Conservation (phyloP, 805 yeast species). For the Saturnispora zaruensis region DNA sequence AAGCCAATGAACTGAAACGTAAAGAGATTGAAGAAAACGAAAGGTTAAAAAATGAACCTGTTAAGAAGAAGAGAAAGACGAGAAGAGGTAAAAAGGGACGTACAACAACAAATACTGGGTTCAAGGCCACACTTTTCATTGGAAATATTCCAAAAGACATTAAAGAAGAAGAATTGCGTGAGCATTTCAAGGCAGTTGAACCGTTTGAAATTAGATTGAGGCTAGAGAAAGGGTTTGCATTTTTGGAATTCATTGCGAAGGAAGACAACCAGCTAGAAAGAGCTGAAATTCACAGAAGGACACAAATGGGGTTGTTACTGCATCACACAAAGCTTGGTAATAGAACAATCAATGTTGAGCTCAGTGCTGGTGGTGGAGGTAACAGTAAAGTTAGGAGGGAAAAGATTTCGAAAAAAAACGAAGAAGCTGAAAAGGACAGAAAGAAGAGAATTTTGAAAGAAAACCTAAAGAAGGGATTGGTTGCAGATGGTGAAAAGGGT, state of each 20-base stretch:
- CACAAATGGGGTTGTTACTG: slow-evolving; percentile 77
- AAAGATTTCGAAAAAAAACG: slow-evolving; percentile 75
- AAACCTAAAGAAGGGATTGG: slow-evolving; percentile 30
- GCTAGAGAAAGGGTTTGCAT: slow-evolving; percentile 83
- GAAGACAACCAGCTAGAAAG: slow-evolving; percentile 21
- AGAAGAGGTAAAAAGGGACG: slow-evolving; percentile 67
- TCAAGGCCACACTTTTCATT: slow-evolving; percentile 74
- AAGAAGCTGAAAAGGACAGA: slow-evolving; percentile 63
- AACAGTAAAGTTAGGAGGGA: slow-evolving; percentile 59
- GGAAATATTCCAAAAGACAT: slow-evolving; percentile 81
- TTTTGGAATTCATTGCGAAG: slow-evolving; percentile 61
- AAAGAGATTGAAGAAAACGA: slow-evolving; percentile 21
- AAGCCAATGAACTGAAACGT: slow-evolving; percentile 23
- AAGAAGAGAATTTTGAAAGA: slow-evolving; percentile 44
- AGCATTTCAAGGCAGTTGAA: slow-evolving; percentile 63
- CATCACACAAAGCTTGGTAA: slow-evolving; percentile 66
- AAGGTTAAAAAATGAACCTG: slow-evolving; percentile 25
- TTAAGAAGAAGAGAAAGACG: slow-evolving; percentile 61
- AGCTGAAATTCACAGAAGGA: slow-evolving; percentile 60
- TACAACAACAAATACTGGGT: slow-evolving; percentile 31
- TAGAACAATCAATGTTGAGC: slow-evolving; percentile 86
- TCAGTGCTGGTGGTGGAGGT: slow-evolving; percentile 98
- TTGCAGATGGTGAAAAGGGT: slow-evolving; percentile 22
- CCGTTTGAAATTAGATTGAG: slow-evolving; percentile 78
- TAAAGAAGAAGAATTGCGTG: slow-evolving; percentile 49